These are phyloP conservation scores for Xerophyta viscosa DNA, from an alignment of 106 monocot genomes.

Conservation along the genomic window DNA sequence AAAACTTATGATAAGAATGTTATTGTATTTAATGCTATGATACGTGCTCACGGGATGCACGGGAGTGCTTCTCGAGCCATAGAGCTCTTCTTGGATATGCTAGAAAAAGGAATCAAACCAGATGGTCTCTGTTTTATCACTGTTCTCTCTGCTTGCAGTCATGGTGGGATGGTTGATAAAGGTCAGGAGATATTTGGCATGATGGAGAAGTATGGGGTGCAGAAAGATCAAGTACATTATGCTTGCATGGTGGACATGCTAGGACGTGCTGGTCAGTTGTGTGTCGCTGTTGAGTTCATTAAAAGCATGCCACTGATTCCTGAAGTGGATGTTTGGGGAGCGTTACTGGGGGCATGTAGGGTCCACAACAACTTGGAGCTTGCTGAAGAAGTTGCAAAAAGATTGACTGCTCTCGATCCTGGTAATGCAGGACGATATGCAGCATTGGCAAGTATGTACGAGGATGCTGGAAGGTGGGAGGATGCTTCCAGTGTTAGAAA, in stretches of 20 bases:
- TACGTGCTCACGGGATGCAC: conserved; percentile 19
- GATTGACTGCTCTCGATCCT: conserved; percentile 12
- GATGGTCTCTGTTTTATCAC: conserved; percentile 14
- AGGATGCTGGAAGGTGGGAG: conserved; percentile 6
- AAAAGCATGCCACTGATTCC: conserved; percentile 20
- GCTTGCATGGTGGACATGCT: conserved; percentile 30
- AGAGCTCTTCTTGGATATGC: conserved; percentile 16
- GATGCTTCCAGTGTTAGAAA: conserved; percentile 12
- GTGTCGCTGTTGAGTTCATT: conserved; percentile 12
- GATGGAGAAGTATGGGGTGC: conserved; percentile 10
- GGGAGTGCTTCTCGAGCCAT: conserved; percentile 20
- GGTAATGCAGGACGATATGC: conserved; percentile 14
- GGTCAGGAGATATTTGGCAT: conserved; percentile 11
- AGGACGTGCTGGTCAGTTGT: conserved; percentile 13
- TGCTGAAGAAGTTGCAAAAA: conserved; percentile 12
- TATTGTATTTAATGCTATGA: conserved; percentile 19
- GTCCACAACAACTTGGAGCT: conserved; percentile 3
- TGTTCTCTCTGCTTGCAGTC: conserved; percentile 22
- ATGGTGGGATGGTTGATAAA: conserved; percentile 19
- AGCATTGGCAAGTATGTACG: conserved; percentile 22
- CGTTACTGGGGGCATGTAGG: conserved; percentile 21
- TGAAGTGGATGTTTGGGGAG: conserved; percentile 13
- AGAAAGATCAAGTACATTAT: conserved; percentile 21
- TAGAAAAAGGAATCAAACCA: not conserved
- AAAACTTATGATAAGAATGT: not conserved